Base-by-base conservation (phyloP, 78 protist genomes). In the Isochrysis galbana region DNA sequence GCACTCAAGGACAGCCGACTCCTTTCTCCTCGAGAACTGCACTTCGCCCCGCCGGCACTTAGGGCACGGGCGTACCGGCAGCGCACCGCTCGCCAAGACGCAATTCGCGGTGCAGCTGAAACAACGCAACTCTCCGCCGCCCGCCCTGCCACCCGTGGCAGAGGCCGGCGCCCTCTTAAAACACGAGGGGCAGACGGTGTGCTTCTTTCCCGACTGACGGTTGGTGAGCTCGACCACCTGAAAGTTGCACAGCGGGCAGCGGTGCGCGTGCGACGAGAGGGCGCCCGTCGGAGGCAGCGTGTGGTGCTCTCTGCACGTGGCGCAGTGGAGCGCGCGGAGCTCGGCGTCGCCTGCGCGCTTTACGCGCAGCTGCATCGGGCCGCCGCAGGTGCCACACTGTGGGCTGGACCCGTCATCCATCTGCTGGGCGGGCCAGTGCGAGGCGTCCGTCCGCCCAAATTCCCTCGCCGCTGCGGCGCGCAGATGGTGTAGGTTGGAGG, bases 241-340 rank as follows among this genome's bases (percentile, higher is more conserved):
- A 80, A 90, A 93, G 39, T 25, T 42, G 87, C 93, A 89, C n/a
- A 93, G 90, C 34, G 95, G 95, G 87, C 95, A 93, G 44, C 29
- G 41, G 80, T 78, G 78, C 22, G 10, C 19, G 29, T 41, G 74
- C 44, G 93, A 29, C 19, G 55, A 1, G 44, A 91, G 67, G 36
- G 5, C 46, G 22, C 90, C 90, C 29, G 48, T 38, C 21, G 42
- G 47, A 36, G 92, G 93, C 17, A 69, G 90, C 29, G 22, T 3
- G 32, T 41, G 78, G 47, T 69, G 11, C 19, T 11, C 32, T 38
- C 22, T 5, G 77, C 90, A 89, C 34, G 25, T 42, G 26, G 48
- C 54, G 70, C 90, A 93, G 45, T 11, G 32, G 41, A 72, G 36
- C 29, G 21, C 34, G 44, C 55, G 34, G 69, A 51, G 87, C 2